Percentiles rank a stretch among this genome's conserved stretches.
phyloP scores from a whole-genome alignment of 805 yeast species.

The Tetrapisispora phaffii region DNA sequence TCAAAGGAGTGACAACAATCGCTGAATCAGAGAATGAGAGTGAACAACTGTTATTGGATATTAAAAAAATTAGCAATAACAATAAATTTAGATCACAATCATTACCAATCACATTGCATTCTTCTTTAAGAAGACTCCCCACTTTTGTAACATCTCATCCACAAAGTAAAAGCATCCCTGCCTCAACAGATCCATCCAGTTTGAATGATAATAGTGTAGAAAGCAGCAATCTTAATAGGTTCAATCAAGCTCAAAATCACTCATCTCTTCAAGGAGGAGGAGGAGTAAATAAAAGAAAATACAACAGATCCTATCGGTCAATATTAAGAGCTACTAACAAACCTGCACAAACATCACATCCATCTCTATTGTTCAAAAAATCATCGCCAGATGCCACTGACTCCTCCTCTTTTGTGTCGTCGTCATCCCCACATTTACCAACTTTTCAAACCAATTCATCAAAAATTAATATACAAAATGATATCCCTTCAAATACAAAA shows the following conservation, averaged over 20 bases:
- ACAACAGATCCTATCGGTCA: slow-evolving; percentile 3
- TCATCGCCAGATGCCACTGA: slow-evolving; percentile 7
- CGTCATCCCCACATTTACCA: slow-evolving; percentile 10
- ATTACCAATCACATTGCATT: slow-evolving; percentile 28
- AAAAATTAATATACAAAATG: slow-evolving; percentile 2
- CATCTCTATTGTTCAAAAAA: neutral
- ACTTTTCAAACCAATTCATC: neutral
- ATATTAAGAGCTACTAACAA: slow-evolving; percentile 1
- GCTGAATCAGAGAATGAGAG: neutral
- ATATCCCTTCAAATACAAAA: neutral
- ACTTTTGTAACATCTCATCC: neutral
- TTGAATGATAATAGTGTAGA: neutral
- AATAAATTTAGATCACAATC: slow-evolving; percentile 25
- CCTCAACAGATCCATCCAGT: neutral
- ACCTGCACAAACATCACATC: neutral
- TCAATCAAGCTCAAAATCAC: neutral
- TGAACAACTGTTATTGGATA: neutral
- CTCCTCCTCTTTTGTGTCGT: slow-evolving; percentile 6
- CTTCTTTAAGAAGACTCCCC: slow-evolving; percentile 21
- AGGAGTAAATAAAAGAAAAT: slow-evolving; percentile 5
- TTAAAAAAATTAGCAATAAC: neutral
- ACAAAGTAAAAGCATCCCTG: neutral
- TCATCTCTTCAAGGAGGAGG: slow-evolving; percentile 1
- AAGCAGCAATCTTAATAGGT: neutral
- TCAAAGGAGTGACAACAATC: neutral